phyloP scores from a whole-genome alignment of 805 yeast species.

The Metschnikowia lunata region DNA sequence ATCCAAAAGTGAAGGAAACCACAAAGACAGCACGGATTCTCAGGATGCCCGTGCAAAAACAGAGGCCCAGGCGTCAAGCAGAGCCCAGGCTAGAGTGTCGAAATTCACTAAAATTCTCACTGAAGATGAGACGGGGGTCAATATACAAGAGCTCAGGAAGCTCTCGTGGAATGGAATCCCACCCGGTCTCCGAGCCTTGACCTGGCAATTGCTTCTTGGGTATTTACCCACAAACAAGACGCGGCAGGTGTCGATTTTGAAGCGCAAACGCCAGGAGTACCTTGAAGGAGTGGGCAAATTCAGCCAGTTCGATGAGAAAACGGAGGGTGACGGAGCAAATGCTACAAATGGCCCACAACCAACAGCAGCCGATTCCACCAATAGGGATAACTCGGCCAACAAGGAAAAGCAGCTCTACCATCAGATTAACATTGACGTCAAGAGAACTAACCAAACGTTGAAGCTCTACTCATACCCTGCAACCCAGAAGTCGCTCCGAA shows the following conservation, averaged over 20 bases:
- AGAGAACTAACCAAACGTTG: conserved; percentile 86
- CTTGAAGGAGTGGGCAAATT: conserved; percentile 66
- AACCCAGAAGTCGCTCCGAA: conserved; percentile 76
- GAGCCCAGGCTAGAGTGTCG: conserved; percentile 55
- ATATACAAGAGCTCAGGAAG: conserved; percentile 64
- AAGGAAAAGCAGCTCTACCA: conserved; percentile 81
- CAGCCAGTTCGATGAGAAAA: conserved; percentile 29
- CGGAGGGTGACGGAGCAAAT: not conserved
- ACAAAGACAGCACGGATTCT: not conserved
- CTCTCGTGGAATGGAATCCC: conserved; percentile 96
- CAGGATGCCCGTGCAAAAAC: conserved; percentile 11
- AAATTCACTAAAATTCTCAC: conserved; percentile 63
- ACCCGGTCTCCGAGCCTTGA: conserved; percentile 65
- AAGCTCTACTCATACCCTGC: conserved; percentile 62
- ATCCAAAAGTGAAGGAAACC: not conserved
- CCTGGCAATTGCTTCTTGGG: conserved; percentile 89
- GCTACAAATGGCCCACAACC: not conserved
- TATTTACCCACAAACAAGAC: conserved; percentile 83
- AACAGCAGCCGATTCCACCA: conserved; percentile 12
- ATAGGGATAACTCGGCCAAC: conserved; percentile 34
- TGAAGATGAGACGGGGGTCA: conserved; percentile 45
- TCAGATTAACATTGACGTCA: conserved; percentile 91
- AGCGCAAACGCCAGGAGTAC: conserved; percentile 83
- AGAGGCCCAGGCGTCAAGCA: conserved; percentile 32
- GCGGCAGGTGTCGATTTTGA: conserved; percentile 64